Evolutionary conservation across 345 rosid species (phyloP), one percentile per base, ranked within the genome.

Genomic region (Noccaea caerulescens): DNA sequence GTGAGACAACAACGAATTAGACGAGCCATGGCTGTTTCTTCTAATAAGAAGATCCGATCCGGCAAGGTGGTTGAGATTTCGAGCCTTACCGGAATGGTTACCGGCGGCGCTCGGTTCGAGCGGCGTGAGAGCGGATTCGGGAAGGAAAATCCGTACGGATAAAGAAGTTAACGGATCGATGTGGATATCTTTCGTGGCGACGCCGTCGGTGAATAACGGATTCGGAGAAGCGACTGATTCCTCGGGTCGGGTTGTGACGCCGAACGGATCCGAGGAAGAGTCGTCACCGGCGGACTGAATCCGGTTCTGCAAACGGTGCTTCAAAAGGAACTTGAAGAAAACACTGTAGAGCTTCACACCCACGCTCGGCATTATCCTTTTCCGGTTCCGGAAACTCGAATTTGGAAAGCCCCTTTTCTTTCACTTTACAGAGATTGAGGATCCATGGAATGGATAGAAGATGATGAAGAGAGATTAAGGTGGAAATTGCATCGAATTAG

Each of bases 131-230:
- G 93, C 91, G 7, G 95, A 88, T 16, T 91, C 95, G 0, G 99
- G 95, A 4, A 94, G 91, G 66, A 94, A 94, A 77, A 91, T 91
- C 68, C 99, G 93, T 39, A 91, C 73, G 25, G 96, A 75, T 33
- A 94, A 87, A 34, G 95, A 87, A 27, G 93, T 88, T 30, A 85
- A 81, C 10, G 99, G 88, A 80, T 89, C 95, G 81, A 91, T 89
- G 66, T 94, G 97, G 78, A 94, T 89, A 69, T 94, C 99, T 81
- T 89, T 91, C 42, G 97, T 91, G 27, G 97, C 97, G 51, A 91
- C 95, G 37, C 97, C 97, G 68, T 91, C 97, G 43, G 87, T 70
- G 81, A 94, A 89, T 12, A 85, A 78, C 13, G 99, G 97, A 61
- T 89, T 89, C 50, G 89, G 66, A 10, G 97, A 77, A 50, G 85